Percentiles rank a stretch among this genome's conserved stretches.
Evolutionary conservation across 2,329 filamentous ascomycete species (phyloP).

Genomic region (Aspergillus novofumigatus): DNA sequence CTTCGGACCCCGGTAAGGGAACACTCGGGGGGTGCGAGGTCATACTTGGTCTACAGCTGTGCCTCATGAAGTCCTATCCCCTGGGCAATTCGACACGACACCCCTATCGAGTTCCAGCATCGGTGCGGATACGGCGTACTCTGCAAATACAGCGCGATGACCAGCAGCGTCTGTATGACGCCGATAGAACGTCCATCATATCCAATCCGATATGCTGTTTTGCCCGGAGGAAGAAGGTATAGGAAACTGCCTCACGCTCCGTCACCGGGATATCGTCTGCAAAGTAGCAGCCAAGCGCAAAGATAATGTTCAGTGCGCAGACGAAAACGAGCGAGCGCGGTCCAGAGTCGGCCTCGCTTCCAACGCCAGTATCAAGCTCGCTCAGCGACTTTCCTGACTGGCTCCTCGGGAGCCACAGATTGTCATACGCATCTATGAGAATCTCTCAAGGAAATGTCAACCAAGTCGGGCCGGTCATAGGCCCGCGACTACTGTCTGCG

Average conservation of each 20-base stretch:
- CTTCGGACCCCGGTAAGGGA: constrained; percentile 17
- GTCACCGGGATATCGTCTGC: constrained; percentile 25
- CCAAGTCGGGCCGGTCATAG: too few relatives aligned
- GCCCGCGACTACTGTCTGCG: too few relatives aligned
- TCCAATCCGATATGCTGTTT: constrained; percentile 37
- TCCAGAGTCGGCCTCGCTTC: constrained; percentile 26
- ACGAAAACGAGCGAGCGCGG: constrained; percentile 39
- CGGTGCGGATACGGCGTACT: constrained; percentile 39
- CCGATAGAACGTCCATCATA: constrained; percentile 36
- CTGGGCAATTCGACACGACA: constrained; percentile 41
- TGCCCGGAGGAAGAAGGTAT: constrained; percentile 32
- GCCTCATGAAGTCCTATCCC: constrained; percentile 41
- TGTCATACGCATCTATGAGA: constrained; percentile 34
- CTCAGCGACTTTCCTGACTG: constrained; percentile 13
- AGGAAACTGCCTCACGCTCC: constrained; percentile 26
- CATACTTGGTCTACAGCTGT: constrained; percentile 27
- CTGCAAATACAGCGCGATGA: constrained; percentile 39
- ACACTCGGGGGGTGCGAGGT: constrained; percentile 25
- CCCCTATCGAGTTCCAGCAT: constrained; percentile 43
- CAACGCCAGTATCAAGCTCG: constrained; percentile 33
- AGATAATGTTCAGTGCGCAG: constrained; percentile 42
- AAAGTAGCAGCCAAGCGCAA: constrained; percentile 42
- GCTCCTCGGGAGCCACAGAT: constrained; percentile 32
- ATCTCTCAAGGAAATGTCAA: too few relatives aligned
- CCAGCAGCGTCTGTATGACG: constrained; percentile 40